phyloP scores from a whole-genome alignment of 2,329 filamentous ascomycete species.

The Ceratocystis alfenasii region DNA sequence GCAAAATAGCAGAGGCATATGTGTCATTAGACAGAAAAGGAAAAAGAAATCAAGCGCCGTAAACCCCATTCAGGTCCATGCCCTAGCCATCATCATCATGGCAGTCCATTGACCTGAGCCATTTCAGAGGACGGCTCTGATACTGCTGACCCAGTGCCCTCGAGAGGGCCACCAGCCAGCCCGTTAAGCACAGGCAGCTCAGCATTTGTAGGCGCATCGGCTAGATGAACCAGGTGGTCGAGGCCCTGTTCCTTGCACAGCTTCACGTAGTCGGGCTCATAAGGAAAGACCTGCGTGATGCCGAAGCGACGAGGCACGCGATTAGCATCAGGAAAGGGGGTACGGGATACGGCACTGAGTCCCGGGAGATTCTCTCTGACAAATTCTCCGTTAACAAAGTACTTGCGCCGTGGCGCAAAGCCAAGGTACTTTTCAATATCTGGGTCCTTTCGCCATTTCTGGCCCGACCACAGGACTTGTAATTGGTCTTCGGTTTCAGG shows the following conservation, averaged over 20 bases:
- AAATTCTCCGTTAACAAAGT: slow-evolving; percentile 45
- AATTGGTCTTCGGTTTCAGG: slow-evolving; percentile 39
- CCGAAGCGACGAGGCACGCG: slow-evolving; percentile 43
- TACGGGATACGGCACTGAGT: slow-evolving; percentile 38
- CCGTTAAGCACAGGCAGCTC: slow-evolving; percentile 6
- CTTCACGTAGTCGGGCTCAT: slow-evolving; percentile 45
- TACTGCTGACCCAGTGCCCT: background rate
- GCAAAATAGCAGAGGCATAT: background rate
- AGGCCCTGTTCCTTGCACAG: slow-evolving; percentile 48
- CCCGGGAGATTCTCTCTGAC: slow-evolving; percentile 41
- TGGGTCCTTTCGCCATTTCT: slow-evolving; percentile 50
- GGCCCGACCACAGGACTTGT: slow-evolving; percentile 32
- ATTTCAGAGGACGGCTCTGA: slow-evolving; percentile 9
- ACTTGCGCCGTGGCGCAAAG: slow-evolving; percentile 46
- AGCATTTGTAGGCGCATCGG: background rate
- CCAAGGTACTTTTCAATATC: slow-evolving; percentile 39
- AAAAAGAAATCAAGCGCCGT: background rate
- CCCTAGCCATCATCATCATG: background rate
- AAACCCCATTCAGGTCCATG: background rate
- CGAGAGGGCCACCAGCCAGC: background rate
- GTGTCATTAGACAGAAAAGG: background rate
- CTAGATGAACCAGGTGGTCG: slow-evolving; percentile 37
- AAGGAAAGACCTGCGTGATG: slow-evolving; percentile 40
- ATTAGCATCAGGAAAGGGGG: slow-evolving; percentile 41
- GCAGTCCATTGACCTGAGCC: slow-evolving; percentile 1